These are phyloP conservation scores for Ascocoryne sarcoides DNA, from an alignment of 2,329 filamentous ascomycete species.

Conservation along the genomic window DNA sequence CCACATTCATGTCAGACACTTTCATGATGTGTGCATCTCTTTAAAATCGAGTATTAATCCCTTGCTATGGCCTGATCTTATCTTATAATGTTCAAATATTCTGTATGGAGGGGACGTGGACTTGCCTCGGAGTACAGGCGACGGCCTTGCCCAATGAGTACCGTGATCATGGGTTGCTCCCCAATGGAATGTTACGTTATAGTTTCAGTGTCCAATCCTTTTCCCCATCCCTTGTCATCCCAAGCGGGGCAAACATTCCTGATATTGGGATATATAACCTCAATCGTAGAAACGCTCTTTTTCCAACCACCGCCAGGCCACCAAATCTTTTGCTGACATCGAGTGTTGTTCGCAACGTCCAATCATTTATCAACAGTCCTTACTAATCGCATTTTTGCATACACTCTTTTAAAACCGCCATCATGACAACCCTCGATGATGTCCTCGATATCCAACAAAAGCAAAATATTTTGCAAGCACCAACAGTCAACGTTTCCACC, in stretches of 20 bases:
- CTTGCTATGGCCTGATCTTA: too few relatives aligned
- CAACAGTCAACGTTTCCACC: conserved; percentile 3
- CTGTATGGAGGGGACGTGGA: too few relatives aligned
- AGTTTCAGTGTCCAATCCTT: not conserved
- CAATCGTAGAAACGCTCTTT: not conserved
- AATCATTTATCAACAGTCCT: conserved; percentile 1
- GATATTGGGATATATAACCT: not conserved
- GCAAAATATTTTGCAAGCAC: conserved; percentile 9
- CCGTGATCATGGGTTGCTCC: too few relatives aligned
- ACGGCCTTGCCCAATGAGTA: too few relatives aligned
- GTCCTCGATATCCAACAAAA: conserved; percentile 11
- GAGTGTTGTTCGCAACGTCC: not conserved
- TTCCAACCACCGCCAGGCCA: not conserved
- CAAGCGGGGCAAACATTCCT: not conserved
- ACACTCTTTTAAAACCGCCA: conserved; percentile 6
- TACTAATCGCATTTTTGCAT: not conserved
- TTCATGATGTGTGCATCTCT: too few relatives aligned
- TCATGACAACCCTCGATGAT: conserved; percentile 16
- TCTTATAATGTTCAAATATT: too few relatives aligned
- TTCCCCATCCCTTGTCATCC: not conserved
- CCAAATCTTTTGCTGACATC: not conserved
- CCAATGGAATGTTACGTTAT: conserved; percentile 8
- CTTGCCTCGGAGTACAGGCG: too few relatives aligned
- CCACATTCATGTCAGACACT: too few relatives aligned
- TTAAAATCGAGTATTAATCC: too few relatives aligned